Base-by-base conservation (phyloP, 257 asterid species). In the Catharanthus roseus region DNA sequence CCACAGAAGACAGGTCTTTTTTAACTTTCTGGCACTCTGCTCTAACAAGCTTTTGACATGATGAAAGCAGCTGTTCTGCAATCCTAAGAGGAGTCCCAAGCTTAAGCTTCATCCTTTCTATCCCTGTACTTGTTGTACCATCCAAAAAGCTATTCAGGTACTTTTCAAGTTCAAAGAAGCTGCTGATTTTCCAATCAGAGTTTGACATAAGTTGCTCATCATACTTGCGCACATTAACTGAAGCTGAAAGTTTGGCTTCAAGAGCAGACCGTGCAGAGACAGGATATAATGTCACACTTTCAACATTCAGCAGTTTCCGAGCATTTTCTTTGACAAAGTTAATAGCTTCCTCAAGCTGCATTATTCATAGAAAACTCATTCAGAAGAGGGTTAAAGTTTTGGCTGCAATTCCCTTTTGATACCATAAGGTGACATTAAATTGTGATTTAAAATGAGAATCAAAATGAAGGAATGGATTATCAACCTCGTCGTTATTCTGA, bases 191-290 rank as follows among this genome's bases (percentile, higher is more conserved):
- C 74, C 79, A 79, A 79, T 83, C 77, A 75, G 87, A 84, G 73
- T 82, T 77, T 72, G 76, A 65, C 70, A 12, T 19, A 26, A 75
- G 63, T 45, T 73, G 72, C 64, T 69, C 72, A 64, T 82, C 84
- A 66, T 74, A 82, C 76, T 85, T 68, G 65, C 75, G 72, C 53
- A 72, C 77, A 66, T 69, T 57, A 67, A 78, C 72, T 74, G 82
- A 75, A 72, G 82, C 72, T 42, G 85, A 89, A 77, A 95, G 85
- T 79, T 95, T 95, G 68, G 92, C 86, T 77, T 87, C 97, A 71
- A 95, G 97, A 68, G 96, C 90, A 72, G 84, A 77, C 33, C 99
- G 88, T 21, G 99, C 96, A 65, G 99, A 95, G 64, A 95, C 92
- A 33, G 97, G 92, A 80, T 79, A 95, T 75, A 95, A 75, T 67